Evolutionary conservation across 805 yeast genomes (phyloP), one percentile per base, ranked within the genome.

Genomic region (Metschnikowia borealis): DNA sequence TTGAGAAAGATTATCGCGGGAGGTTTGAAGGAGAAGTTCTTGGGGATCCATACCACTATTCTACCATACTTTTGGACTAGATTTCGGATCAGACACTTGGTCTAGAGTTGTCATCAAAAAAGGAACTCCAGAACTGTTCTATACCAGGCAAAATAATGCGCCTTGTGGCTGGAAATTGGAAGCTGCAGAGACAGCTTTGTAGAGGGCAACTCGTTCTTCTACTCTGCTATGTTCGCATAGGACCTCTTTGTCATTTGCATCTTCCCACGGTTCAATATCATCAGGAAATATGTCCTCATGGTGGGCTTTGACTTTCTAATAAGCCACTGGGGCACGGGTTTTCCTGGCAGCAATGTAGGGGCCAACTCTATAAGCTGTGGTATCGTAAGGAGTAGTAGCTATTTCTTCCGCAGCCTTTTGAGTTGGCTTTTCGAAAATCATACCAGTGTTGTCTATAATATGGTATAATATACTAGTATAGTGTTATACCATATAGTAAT

Each of bases 261-360:
- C 7, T 23, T 47, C 48, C 57, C 55, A 52, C 13, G 38, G 13
- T n/a, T 36, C 29, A 10, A 49, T 11, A 20, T 53, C 57, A 3
- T 39, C 21, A 10, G 44, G 38, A 1, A 36, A 23, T 14, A 53
- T 40, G 2, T 52, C 35, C 23, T 38, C 43, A 21, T 38, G 47
- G 13, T 21, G 21, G 31, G 41, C 31, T 26, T 21, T 34, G 15
- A 44, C 5, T 35, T 34, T 37, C 55, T 53, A 54, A 10, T 40
- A 34, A 2, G 33, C 38, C 37, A 42, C 38, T n/a, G 45, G 38
- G 5, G 18, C 11, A 14, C 21, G 21, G 13, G 6, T 26, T 10
- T 17, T 14, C 10, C 21, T 13, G 20, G 32, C n/a, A 26, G 6
- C 32, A 26, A 39, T n/a, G 5, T 26, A 26, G 10, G 33, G 7